A percentile compares a stretch with the other conserved stretches of the same genome.
Evolutionary conservation across 23 red algal species (phyloP).

Genomic region (Cyanidiococcus yangmingshanensis): DNA sequence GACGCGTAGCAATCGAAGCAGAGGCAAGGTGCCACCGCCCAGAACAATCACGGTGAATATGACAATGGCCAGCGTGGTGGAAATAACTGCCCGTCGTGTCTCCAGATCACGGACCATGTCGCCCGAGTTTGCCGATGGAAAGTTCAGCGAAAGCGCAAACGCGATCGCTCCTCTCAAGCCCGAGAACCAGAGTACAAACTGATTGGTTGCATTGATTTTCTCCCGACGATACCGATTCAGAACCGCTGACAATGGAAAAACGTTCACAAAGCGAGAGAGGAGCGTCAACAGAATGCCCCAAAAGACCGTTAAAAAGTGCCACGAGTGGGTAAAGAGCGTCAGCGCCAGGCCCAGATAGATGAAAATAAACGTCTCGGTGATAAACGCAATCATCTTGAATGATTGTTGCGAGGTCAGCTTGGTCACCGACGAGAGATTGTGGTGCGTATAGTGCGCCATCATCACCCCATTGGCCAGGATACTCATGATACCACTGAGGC

Average conservation of each 20-base stretch:
- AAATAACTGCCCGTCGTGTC: conserved; percentile 72
- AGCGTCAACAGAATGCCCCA: conserved; percentile 82
- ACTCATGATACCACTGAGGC: conserved; percentile 81
- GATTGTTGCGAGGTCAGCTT: conserved; percentile 84
- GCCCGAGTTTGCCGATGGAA: conserved; percentile 47
- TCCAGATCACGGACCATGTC: conserved; percentile 29
- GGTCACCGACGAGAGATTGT: conserved; percentile 70
- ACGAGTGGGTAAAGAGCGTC: conserved; percentile 77
- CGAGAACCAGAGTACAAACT: conserved; percentile 99
- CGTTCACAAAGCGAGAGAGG: conserved; percentile 45
- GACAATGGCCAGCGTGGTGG: conserved; percentile 90
- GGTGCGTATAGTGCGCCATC: conserved; percentile 83
- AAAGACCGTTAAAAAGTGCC: conserved; percentile 69
- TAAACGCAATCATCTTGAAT: conserved; percentile 70
- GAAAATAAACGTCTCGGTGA: conserved; percentile 97
- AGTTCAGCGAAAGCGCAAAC: conserved; percentile 92
- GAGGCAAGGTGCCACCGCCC: conserved; percentile 84
- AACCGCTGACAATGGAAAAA: conserved; percentile 68
- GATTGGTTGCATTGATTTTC: conserved; percentile 74
- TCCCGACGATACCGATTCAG: conserved; percentile 67
- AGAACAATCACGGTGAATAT: conserved; percentile 96
- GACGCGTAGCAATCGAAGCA: conserved; percentile 75
- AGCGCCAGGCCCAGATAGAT: conserved; percentile 87
- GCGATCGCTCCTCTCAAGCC: conserved; percentile 91
- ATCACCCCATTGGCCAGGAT: conserved; percentile 77